A percentile compares a stretch with the other conserved stretches of the same genome.
These are phyloP conservation scores for Argentina anserina DNA, from an alignment of 306 rosid genomes.

Conservation along the genomic window DNA sequence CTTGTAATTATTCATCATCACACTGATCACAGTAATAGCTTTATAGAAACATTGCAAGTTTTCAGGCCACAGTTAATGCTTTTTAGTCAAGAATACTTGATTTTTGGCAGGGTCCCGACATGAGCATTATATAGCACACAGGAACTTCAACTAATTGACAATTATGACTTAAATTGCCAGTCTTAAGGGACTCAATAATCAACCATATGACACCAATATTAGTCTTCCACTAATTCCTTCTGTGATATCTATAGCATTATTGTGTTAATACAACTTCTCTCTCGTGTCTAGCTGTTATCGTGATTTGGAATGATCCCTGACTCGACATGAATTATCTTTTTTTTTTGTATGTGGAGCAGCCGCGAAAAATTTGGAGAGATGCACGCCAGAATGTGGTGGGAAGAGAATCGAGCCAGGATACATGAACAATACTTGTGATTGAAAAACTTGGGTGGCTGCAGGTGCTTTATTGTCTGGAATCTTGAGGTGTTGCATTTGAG, in stretches of 20 bases:
- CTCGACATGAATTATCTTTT: constrained; percentile 17
- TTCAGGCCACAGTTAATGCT: constrained; percentile 12
- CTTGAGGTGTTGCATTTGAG: constrained; percentile 42
- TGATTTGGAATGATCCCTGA: constrained; percentile 15
- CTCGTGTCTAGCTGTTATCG: neutral
- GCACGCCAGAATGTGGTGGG: constrained; percentile 99
- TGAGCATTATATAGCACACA: constrained; percentile 14
- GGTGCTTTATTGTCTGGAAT: constrained; percentile 25
- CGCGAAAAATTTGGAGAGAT: constrained; percentile 95
- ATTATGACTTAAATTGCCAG: constrained; percentile 19
- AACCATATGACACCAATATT: constrained; percentile 18
- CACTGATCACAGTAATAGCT: neutral
- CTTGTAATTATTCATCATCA: neutral
- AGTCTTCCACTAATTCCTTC: constrained; percentile 17
- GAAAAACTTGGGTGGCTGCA: constrained; percentile 21
- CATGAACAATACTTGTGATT: constrained; percentile 82
- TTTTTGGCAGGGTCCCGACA: neutral
- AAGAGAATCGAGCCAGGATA: constrained; percentile 93
- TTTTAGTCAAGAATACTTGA: constrained; percentile 6
- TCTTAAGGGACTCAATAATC: constrained; percentile 6
- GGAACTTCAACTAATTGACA: constrained; percentile 4
- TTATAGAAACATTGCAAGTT: neutral
- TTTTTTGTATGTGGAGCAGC: constrained; percentile 39
- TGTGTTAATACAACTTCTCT: constrained; percentile 6
- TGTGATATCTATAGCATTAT: constrained; percentile 4